Base-by-base conservation (phyloP, 164 flowering plant genomes). In the Protea cynaroides region DNA sequence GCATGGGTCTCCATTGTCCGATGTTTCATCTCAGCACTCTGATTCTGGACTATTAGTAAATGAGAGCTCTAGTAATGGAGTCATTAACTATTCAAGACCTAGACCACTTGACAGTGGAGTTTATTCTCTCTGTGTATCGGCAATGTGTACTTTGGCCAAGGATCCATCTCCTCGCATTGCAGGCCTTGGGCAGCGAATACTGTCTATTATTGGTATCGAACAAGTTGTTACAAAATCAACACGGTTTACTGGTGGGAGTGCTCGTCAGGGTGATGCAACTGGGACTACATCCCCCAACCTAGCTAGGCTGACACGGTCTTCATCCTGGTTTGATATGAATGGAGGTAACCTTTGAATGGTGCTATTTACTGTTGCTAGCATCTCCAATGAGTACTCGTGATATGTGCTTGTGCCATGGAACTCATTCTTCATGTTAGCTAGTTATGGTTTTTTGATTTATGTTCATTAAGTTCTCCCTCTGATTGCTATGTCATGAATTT, bases 1-100 rank as follows among this genome's bases (percentile, higher is more conserved):
- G 90, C 96, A 88, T 71, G 99, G 96, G 52, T 94, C 97, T 69
- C 97, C 97, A n/a, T 68, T 91, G 23, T 94, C 99, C 25, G 97
- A 91, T 71, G 88, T 84, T 84, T 94, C 97, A 53, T 91, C 96
- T 61, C 95, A 71, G 49, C 91, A 83, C 78, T 94, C 97, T 58
- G 97, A 91, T 79, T 81, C 92, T 63, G 90, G 90, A 34, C 72
- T 81, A 51, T 53, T 70, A 53, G 19, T 80, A 34, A 80, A 72
- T 77, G 96, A 91, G 55, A 62, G 68, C 60, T 59, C 84, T 44
- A 81, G 82, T 78, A 86, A 88, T 80, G 96, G 91, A 58, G 77
- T 80, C 29, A 77, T 80, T 29, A 74, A 78, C 71, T 81, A 76
- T 75, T 65, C 82, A 44, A 82, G 80, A 72, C 78, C 83, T 18